These are phyloP conservation scores for Moniliophthora roreri DNA, from an alignment of 1,284 basidiomycete species.

Conservation along the genomic window DNA sequence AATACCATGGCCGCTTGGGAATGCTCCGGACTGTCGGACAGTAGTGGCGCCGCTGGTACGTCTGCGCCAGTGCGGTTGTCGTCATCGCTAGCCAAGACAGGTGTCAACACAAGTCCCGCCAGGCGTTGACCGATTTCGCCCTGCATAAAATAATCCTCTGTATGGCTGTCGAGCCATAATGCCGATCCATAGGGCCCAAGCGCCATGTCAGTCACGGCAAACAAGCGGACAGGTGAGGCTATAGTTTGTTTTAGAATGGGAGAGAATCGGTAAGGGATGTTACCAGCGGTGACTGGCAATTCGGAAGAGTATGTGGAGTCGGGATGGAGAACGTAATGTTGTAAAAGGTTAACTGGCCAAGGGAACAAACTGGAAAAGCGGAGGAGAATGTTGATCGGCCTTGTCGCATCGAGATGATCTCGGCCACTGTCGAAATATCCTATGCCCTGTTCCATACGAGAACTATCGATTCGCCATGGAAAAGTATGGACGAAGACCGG, in stretches of 20 bases:
- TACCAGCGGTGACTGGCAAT: constrained; percentile 29
- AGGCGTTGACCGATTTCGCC: constrained; percentile 57
- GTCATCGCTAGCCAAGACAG: constrained; percentile 13
- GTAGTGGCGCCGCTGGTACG: constrained; percentile 19
- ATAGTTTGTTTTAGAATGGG: constrained; percentile 43
- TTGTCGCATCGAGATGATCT: constrained; percentile 13
- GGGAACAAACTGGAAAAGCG: constrained; percentile 62
- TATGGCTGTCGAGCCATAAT: constrained; percentile 63
- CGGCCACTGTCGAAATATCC: constrained; percentile 12
- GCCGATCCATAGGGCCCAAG: constrained; percentile 61
- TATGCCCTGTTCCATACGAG: constrained; percentile 35
- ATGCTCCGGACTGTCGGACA: constrained; percentile 20
- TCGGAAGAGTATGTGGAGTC: constrained; percentile 36
- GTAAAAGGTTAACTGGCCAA: constrained; percentile 68
- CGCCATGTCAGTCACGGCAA: constrained; percentile 51
- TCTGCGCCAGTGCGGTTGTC: constrained; percentile 9
- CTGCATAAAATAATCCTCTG: constrained; percentile 45
- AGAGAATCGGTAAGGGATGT: constrained; percentile 46
- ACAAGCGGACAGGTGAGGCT: constrained; percentile 58
- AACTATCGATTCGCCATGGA: constrained; percentile 55
- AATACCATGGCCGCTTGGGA: constrained; percentile 43
- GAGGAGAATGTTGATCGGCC: constrained; percentile 50
- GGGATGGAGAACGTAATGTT: constrained; percentile 53
- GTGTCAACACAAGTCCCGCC: constrained; percentile 40
- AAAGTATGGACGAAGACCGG: constrained; percentile 48